Percentiles rank a stretch among this genome's conserved stretches.
Evolutionary conservation across 1,139 yeast species (phyloP).

Genomic region (Protomyces macrosporus): DNA sequence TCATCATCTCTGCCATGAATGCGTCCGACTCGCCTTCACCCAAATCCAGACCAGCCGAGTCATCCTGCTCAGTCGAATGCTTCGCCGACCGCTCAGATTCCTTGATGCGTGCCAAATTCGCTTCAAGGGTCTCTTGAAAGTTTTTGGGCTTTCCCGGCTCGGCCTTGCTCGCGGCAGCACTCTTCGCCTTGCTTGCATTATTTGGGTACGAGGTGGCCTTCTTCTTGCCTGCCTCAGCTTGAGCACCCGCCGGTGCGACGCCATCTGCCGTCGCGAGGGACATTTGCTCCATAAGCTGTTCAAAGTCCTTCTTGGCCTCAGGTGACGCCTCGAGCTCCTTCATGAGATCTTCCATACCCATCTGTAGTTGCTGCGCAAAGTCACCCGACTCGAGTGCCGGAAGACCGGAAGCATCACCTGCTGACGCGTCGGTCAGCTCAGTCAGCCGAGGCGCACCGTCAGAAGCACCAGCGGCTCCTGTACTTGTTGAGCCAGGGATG

Average conservation of each 20-base stretch:
- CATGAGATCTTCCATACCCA: slow-evolving; percentile 45
- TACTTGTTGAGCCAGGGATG: slow-evolving; percentile 22
- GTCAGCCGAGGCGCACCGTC: not conserved
- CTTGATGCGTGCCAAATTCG: slow-evolving; percentile 69
- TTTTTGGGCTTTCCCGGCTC: slow-evolving; percentile 23
- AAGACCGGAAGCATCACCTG: not conserved
- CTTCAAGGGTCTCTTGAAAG: slow-evolving; percentile 72
- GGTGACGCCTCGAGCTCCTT: slow-evolving; percentile 61
- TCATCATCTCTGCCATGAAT: slow-evolving; percentile 44
- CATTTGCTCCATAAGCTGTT: slow-evolving; percentile 48
- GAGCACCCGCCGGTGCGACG: slow-evolving; percentile 36
- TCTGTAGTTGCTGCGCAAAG: slow-evolving; percentile 41
- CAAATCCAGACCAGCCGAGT: slow-evolving; percentile 33
- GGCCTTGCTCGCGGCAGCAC: slow-evolving; percentile 19
- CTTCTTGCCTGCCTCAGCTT: slow-evolving; percentile 17
- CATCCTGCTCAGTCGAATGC: slow-evolving; percentile 57
- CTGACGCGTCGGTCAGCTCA: not conserved
- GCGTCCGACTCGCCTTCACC: slow-evolving; percentile 42
- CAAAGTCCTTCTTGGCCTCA: slow-evolving; percentile 55
- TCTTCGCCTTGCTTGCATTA: slow-evolving; percentile 26
- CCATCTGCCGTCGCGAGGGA: slow-evolving; percentile 37
- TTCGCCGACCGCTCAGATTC: slow-evolving; percentile 54
- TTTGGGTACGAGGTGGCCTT: slow-evolving; percentile 12
- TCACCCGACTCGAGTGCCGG: slow-evolving; percentile 36
- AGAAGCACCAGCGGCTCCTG: not conserved